A percentile compares a stretch with the other conserved stretches of the same genome.
These are phyloP conservation scores for Penicillium digitatum DNA, from an alignment of 2,329 filamentous ascomycete species.

Conservation along the genomic window DNA sequence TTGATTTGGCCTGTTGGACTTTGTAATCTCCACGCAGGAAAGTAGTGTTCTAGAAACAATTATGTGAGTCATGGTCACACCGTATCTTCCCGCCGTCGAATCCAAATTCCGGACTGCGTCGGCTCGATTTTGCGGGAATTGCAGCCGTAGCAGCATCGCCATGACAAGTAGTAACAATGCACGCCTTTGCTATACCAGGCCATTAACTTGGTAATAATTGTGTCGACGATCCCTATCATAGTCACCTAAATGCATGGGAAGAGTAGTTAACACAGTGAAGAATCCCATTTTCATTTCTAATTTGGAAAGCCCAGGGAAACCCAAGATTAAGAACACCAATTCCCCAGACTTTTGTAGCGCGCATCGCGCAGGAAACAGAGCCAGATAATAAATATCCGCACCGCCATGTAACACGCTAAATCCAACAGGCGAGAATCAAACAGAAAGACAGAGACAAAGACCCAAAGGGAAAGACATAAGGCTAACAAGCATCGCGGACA, in stretches of 20 bases:
- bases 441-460: background rate
- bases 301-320: slow-evolving; percentile 4
- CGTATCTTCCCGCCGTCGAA: background rate
- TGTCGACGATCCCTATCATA: background rate
- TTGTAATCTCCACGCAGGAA: background rate
- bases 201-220: background rate
- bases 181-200: background rate
- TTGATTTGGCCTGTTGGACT: background rate
- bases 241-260: background rate
- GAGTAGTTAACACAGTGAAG: background rate
- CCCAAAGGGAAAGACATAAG: background rate
- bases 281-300: background rate
- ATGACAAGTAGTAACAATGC: background rate
- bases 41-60: background rate
- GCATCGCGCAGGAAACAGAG: background rate
- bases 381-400: slow-evolving; percentile 4
- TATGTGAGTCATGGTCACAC: background rate
- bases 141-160: too few relatives aligned
- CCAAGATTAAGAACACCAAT: background rate
- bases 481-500: background rate
- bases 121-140: background rate
- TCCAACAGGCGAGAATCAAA: slow-evolving; percentile 1
- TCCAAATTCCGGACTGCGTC: background rate
- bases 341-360: slow-evolving; percentile 6
- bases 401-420: slow-evolving; percentile 16